Percentiles rank a stretch among this genome's conserved stretches.
phyloP scores from a whole-genome alignment of 139 green algal genomes.

The Spirogloea muscicola region DNA sequence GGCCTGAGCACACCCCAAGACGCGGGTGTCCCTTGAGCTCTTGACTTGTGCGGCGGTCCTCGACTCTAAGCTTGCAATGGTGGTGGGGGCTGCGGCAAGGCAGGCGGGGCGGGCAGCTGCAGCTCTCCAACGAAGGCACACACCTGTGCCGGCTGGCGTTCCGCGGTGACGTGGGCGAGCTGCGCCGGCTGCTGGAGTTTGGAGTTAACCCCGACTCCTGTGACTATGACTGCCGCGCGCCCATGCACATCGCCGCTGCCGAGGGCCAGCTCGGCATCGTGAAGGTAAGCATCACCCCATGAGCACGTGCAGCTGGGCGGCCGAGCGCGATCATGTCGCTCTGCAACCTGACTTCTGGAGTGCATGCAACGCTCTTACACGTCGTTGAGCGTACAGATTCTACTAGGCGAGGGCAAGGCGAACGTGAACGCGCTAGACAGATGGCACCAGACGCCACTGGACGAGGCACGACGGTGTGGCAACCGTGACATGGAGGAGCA shows the following conservation, averaged over 20 bases:
- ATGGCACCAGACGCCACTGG: background rate
- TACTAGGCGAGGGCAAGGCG: background rate
- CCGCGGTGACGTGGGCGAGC: conserved; percentile 6
- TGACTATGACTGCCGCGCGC: conserved; percentile 32
- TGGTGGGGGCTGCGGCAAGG: too few species aligned
- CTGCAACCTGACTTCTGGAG: background rate
- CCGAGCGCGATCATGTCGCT: background rate
- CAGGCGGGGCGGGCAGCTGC: conserved; percentile 23
- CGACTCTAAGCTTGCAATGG: too few species aligned
- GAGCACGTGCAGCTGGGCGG: background rate
- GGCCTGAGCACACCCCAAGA: too few species aligned
- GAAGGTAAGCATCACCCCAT: conserved; percentile 5
- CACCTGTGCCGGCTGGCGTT: conserved; percentile 33
- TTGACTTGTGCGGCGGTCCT: too few species aligned
- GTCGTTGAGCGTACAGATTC: too few species aligned
- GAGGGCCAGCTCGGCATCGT: conserved; percentile 30
- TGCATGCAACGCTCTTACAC: background rate
- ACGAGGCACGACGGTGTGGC: background rate
- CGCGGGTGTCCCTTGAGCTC: too few species aligned
- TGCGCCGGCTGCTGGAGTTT: conserved; percentile 19
- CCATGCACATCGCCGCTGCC: conserved; percentile 51
- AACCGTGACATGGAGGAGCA: background rate
- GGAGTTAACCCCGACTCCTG: conserved; percentile 10
- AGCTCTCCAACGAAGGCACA: conserved; percentile 20
- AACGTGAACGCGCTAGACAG: background rate